Percentiles rank a stretch among this genome's conserved stretches.
Conservation (phyloP, 345 rosid genomes). For the Lenwebbia sp. region DNA sequence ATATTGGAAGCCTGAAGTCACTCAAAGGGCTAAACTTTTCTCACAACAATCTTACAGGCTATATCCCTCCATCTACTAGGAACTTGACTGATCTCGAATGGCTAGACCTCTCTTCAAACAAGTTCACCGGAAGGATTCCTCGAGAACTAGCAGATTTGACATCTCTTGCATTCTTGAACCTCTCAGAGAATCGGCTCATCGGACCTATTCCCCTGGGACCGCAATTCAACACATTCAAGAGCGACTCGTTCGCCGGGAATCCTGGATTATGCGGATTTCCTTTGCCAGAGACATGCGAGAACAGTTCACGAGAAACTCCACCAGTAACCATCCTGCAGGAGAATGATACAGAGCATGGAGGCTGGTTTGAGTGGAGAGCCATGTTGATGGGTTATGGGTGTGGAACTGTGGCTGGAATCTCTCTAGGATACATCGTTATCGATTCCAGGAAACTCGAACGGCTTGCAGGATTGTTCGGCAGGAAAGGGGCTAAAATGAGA, state of each 20-base stretch:
- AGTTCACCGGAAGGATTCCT: not conserved
- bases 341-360: not conserved
- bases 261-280: conserved; percentile 6
- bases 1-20: not conserved
- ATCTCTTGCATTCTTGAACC: not conserved
- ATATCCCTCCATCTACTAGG: not conserved
- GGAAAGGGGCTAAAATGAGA: conserved; percentile 34
- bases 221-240: not conserved
- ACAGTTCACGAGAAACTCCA: not conserved
- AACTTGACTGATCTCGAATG: not conserved
- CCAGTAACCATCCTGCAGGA: not conserved
- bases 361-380: conserved; percentile 3
- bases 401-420: not conserved
- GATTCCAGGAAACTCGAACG: not conserved
- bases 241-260: not conserved
- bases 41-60: not conserved
- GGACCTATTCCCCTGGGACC: not conserved
- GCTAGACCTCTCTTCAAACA: not conserved
- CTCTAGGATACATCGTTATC: not conserved
- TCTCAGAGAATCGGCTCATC: not conserved
- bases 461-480: conserved; percentile 18
- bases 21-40: not conserved
- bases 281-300: not conserved
- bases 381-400: conserved; percentile 4
- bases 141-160: not conserved